Base-by-base conservation (phyloP, 2,329 filamentous ascomycete genomes). In the Exutisphaerella laricina region DNA sequence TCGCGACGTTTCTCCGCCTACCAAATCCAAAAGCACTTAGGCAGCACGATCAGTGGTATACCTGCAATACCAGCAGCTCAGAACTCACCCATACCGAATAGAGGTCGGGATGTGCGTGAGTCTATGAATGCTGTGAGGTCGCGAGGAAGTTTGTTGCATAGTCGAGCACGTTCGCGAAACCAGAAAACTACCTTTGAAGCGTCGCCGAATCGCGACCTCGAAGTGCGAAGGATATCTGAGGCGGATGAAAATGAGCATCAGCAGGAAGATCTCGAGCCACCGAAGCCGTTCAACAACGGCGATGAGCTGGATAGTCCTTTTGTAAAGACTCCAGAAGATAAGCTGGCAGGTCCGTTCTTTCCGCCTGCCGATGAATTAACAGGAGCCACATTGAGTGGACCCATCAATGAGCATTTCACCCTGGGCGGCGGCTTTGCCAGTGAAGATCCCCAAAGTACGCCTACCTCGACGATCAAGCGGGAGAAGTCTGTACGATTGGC, bases 1-100 rank as follows among this genome's bases (percentile, higher is more conserved):
- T 98, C 92, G 10, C 78, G 90, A 54, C 77, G 92, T 58, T 98
- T 97, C 62, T 97, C 92, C 2, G 85, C 88, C 40, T 98, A 97
- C 62, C 92, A 98, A 60, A 94, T 98, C 55, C 87, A 88, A 33
- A 97, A 96, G 61, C 88, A 95, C 58, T 72, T 97, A 2, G 33
- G 33, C 8, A 78, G 81, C 12, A 82, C 84, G 28, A 77, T 85
- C 12, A 88, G 82, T 65, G 88, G 86, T 14, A 83, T 97, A 12
- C 88, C 89, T 5, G 85, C 94, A 59, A 78, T 97, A 14, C 88
- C 90, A 18, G 74, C 85, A 4, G 65, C 73, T 13, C 88, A 94
- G 60, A 88, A 82, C 48, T 83, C 84, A 3, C 87, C 86, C 1
- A 76, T 90, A 50, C 89, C 89, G 4, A 95, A 95, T 60, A 77